phyloP scores from a whole-genome alignment of 768 basidiomycete genomes.

The Sistotremastrum niveocremeum region DNA sequence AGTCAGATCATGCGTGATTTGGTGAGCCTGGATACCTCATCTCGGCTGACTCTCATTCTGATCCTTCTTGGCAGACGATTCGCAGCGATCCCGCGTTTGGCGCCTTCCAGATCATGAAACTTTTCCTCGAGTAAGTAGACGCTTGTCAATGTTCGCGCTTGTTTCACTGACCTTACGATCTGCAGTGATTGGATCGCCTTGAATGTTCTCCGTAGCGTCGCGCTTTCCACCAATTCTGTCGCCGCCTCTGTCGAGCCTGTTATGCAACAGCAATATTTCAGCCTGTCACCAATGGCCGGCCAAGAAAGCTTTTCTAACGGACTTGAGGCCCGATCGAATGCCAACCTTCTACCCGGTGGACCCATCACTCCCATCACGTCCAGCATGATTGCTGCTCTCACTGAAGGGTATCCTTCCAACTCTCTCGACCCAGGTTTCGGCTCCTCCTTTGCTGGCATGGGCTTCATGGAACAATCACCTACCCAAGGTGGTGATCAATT shows the following conservation, averaged over 20 bases:
- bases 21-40: constrained; percentile 29
- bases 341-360: constrained; percentile 19
- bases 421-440: constrained; percentile 52
- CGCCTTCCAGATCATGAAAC: constrained; percentile 82
- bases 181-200: constrained; percentile 82
- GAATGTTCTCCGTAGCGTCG: constrained; percentile 76
- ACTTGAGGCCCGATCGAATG: constrained; percentile 38
- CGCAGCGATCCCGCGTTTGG: constrained; percentile 88
- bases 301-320: constrained; percentile 58
- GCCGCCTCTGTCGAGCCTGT: constrained; percentile 86
- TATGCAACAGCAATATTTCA: constrained; percentile 82
- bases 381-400: constrained; percentile 81
- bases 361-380: constrained; percentile 72
- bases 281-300: constrained; percentile 79
- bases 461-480: constrained; percentile 1
- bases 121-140: constrained; percentile 71
- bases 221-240: constrained; percentile 81
- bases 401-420: constrained; percentile 55
- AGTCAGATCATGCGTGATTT: constrained; percentile 88
- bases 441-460: constrained; percentile 38
- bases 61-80: constrained; percentile 47
- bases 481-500: too few relatives aligned
- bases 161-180: constrained; percentile 6
- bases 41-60: background rate
- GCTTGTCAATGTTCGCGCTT: background rate